phyloP scores from a whole-genome alignment of 192 early-diverging fungal species.

The Powellomyces hirtus region DNA sequence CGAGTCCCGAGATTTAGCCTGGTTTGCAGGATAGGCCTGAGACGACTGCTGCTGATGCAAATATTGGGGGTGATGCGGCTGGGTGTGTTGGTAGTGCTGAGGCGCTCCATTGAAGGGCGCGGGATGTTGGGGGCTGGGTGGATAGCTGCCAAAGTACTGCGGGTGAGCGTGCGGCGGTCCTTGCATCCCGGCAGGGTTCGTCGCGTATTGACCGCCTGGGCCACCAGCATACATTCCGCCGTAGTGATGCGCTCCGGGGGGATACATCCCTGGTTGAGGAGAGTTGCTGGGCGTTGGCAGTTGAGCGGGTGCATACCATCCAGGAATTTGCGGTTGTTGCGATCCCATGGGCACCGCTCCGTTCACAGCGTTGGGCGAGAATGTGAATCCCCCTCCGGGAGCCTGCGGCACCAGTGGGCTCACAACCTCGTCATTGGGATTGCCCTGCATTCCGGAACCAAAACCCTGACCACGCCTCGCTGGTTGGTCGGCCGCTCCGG shows the following conservation, averaged over 20 bases:
- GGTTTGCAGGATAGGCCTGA: no score
- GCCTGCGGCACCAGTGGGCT: conserved; percentile 8
- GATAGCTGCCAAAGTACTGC: not conserved
- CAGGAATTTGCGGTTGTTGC: not conserved
- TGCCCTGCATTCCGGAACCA: not conserved
- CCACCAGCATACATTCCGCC: not conserved
- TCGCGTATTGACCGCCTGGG: not conserved
- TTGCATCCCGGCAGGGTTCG: not conserved
- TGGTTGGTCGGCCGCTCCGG: not conserved
- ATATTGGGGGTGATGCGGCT: no score
- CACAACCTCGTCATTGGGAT: not conserved
- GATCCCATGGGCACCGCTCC: not conserved
- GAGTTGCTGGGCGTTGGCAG: conserved; percentile 21
- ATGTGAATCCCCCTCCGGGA: not conserved
- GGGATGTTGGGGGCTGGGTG: not conserved
- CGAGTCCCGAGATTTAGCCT: no score
- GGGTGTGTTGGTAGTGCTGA: no score
- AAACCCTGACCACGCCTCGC: not conserved
- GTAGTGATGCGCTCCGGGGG: not conserved
- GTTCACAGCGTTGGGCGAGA: not conserved
- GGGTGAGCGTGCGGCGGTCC: not conserved
- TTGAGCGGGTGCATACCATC: conserved; percentile 1
- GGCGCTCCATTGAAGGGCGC: no score
- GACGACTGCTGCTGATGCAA: no score
- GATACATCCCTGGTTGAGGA: conserved; percentile 7